These are phyloP conservation scores for Hypomontagnella monticulosa DNA, from an alignment of 495 filamentous ascomycete genomes.

Conservation along the genomic window DNA sequence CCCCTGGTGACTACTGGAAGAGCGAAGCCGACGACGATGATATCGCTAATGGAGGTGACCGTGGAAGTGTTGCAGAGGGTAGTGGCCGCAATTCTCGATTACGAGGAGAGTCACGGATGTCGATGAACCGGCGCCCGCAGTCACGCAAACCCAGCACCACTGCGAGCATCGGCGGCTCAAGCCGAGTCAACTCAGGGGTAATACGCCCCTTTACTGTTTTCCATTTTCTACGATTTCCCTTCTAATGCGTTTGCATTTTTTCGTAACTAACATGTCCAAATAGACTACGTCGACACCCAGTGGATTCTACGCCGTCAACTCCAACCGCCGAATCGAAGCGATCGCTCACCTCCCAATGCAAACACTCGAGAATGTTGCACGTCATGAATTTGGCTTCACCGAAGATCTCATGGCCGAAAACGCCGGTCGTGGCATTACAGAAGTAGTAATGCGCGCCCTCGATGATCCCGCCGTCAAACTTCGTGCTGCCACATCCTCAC, in stretches of 20 bases:
- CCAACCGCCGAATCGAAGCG: constrained; percentile 77
- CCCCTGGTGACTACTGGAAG: constrained; percentile 64
- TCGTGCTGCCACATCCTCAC: constrained; percentile 52
- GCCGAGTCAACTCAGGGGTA: constrained; percentile 60
- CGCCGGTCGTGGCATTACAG: constrained; percentile 85
- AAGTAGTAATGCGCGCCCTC: constrained; percentile 74
- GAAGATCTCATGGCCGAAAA: constrained; percentile 93
- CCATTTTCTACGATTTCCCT: neutral
- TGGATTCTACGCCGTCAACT: constrained; percentile 63
- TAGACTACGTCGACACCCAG: constrained; percentile 11
- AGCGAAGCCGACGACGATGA: constrained; percentile 77
- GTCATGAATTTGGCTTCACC: constrained; percentile 82
- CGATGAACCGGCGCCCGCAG: constrained; percentile 56
- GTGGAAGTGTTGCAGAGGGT: constrained; percentile 58
- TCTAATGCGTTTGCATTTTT: neutral
- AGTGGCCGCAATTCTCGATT: constrained; percentile 61
- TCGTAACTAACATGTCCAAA: neutral
- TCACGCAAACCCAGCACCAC: constrained; percentile 72
- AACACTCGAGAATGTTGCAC: constrained; percentile 87
- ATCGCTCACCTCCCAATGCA: constrained; percentile 87
- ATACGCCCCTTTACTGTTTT: constrained; percentile 33
- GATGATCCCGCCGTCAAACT: constrained; percentile 64
- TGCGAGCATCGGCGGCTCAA: constrained; percentile 43
- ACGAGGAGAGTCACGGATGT: constrained; percentile 59
- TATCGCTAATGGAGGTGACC: constrained; percentile 55